These are phyloP conservation scores for Cyberlindnera euphorbiae DNA, from an alignment of 805 yeast genomes.

Conservation along the genomic window DNA sequence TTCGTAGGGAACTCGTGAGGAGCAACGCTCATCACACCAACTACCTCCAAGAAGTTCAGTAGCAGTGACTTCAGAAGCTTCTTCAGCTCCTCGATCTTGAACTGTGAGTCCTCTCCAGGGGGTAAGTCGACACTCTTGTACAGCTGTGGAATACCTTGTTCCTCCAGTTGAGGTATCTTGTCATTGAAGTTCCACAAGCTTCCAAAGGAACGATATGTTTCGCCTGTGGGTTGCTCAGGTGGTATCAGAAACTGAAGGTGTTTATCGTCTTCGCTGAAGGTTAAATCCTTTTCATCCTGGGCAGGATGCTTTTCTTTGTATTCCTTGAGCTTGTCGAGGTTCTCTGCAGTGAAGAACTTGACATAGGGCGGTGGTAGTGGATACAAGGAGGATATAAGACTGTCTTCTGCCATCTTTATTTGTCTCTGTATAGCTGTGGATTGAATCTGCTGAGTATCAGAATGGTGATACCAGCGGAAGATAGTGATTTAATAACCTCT, in stretches of 20 bases:
- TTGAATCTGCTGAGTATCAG: neutral
- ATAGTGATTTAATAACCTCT: too few species aligned
- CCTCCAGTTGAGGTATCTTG: constrained; percentile 67
- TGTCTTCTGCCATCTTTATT: constrained; percentile 18
- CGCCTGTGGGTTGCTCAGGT: constrained; percentile 56
- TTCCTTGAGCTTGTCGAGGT: constrained; percentile 40
- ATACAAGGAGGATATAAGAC: constrained; percentile 60
- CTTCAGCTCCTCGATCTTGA: constrained; percentile 66
- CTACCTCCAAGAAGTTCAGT: constrained; percentile 74
- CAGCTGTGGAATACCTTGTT: constrained; percentile 73
- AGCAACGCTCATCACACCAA: constrained; percentile 69
- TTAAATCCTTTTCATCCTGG: constrained; percentile 27
- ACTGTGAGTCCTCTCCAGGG: constrained; percentile 36
- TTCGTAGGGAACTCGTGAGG: constrained; percentile 62
- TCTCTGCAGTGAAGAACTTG: constrained; percentile 67
- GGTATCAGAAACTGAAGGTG: constrained; percentile 58
- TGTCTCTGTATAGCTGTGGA: neutral
- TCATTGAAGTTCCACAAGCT: constrained; percentile 72
- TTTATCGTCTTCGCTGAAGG: constrained; percentile 33
- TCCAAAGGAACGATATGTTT: constrained; percentile 82
- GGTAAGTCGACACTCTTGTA: constrained; percentile 35
- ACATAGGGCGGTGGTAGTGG: constrained; percentile 93
- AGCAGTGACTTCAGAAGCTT: constrained; percentile 74
- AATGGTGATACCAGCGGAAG: too few species aligned
- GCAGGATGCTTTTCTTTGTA: constrained; percentile 15